Conservation (phyloP, 495 filamentous ascomycete genomes). For the Penicillium ucsense region DNA sequence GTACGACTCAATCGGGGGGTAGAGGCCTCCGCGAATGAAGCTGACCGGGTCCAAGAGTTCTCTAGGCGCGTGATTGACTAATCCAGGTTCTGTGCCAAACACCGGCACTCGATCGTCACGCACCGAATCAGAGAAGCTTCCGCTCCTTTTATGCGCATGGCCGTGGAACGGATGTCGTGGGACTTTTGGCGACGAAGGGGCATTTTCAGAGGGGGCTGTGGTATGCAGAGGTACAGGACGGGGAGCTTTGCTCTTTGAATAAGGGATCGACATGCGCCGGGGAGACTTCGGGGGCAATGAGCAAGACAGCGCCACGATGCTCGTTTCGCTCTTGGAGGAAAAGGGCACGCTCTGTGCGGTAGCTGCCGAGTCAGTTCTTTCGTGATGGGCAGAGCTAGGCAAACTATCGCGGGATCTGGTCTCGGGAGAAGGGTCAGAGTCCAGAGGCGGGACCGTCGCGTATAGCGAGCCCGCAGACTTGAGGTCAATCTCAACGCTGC, state of each 20-base stretch:
- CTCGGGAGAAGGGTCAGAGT: constrained; percentile 1
- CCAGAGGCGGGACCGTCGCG: constrained; percentile 1
- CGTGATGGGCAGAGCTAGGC: constrained; percentile 20
- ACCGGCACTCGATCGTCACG: constrained; percentile 60
- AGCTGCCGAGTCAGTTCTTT: constrained; percentile 34
- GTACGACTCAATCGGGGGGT: constrained; percentile 66
- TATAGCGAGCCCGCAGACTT: constrained; percentile 8
- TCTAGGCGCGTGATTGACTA: constrained; percentile 16
- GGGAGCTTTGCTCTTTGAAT: constrained; percentile 40
- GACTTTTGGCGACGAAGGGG: constrained; percentile 20
- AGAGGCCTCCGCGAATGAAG: constrained; percentile 72
- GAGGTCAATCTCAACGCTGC: constrained; percentile 40
- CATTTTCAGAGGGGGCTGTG: constrained; percentile 16
- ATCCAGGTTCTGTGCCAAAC: constrained; percentile 15
- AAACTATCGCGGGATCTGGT: constrained; percentile 24
- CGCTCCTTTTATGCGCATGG: constrained; percentile 58
- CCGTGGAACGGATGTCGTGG: constrained; percentile 31
- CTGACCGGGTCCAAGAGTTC: constrained; percentile 66
- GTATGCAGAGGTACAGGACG: constrained; percentile 49
- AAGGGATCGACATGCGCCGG: constrained; percentile 34
- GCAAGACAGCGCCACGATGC: constrained; percentile 65
- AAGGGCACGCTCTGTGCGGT: constrained; percentile 36
- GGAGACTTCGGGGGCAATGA: constrained; percentile 63
- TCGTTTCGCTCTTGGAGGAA: constrained; percentile 45
- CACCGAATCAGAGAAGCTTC: constrained; percentile 79